phyloP scores from a whole-genome alignment of 495 filamentous ascomycete genomes.

The Lasiosphaeria miniovina region DNA sequence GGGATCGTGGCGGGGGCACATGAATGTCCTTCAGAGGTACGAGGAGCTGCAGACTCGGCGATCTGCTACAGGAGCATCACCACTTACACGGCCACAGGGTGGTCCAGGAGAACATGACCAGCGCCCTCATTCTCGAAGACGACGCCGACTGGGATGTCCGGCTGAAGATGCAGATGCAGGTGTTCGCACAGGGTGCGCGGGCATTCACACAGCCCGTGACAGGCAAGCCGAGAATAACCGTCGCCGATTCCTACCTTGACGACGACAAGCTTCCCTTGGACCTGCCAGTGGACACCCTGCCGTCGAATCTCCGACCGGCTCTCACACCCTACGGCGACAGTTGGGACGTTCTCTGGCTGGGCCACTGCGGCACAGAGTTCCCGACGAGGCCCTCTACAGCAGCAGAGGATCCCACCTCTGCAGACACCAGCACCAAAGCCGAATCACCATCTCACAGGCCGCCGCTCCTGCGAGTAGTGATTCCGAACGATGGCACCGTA shows the following conservation, averaged over 20 bases:
- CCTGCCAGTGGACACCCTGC: background rate
- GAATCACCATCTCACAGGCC: constrained; percentile 3
- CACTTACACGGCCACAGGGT: constrained; percentile 20
- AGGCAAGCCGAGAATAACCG: background rate
- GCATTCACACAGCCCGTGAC: constrained; percentile 26
- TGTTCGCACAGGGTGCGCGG: constrained; percentile 35
- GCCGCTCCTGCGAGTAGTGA: constrained; percentile 30
- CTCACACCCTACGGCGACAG: constrained; percentile 38
- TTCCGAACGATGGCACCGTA: constrained; percentile 39
- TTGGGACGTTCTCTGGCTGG: constrained; percentile 53
- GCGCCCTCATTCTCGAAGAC: constrained; percentile 48
- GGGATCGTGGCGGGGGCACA: constrained; percentile 48
- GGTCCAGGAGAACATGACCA: constrained; percentile 34
- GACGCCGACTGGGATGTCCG: constrained; percentile 51
- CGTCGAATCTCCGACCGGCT: background rate
- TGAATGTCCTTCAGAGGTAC: constrained; percentile 41
- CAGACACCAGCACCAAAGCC: background rate
- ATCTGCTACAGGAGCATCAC: background rate
- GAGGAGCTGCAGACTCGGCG: background rate
- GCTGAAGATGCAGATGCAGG: constrained; percentile 41
- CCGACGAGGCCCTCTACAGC: constrained; percentile 18
- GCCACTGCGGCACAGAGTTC: constrained; percentile 47
- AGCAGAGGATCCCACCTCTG: background rate
- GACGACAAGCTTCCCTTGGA: background rate
- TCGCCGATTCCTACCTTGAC: constrained; percentile 11